Conservation (phyloP, 768 basidiomycete genomes). For the Calocera cornea region DNA sequence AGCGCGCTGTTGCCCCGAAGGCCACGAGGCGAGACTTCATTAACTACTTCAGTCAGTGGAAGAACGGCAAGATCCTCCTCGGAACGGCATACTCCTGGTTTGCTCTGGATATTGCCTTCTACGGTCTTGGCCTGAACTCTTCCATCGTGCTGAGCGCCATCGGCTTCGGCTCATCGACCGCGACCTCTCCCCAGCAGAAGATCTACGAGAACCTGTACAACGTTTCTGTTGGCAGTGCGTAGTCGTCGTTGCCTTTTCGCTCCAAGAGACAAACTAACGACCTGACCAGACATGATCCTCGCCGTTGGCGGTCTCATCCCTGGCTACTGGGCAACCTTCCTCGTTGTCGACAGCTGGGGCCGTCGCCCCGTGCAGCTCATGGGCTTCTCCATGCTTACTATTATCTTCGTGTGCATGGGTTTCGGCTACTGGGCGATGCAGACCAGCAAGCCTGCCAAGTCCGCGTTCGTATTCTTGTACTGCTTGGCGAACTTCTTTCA, state of each 20-base stretch:
- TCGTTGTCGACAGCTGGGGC: slow-evolving; percentile 39
- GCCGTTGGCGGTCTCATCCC: slow-evolving; percentile 21
- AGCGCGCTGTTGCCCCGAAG: slow-evolving; percentile 54
- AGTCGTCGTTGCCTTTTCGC: no score
- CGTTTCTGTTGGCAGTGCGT: slow-evolving; percentile 50
- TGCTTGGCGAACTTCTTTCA: slow-evolving; percentile 21
- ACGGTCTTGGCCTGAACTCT: slow-evolving; percentile 77
- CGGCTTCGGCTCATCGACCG: slow-evolving; percentile 42
- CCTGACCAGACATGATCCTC: slow-evolving; percentile 11
- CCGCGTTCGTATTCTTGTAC: slow-evolving; percentile 19
- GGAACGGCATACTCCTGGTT: slow-evolving; percentile 80
- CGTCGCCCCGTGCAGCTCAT: slow-evolving; percentile 48
- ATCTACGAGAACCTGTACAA: slow-evolving; percentile 51
- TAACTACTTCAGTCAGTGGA: slow-evolving; percentile 48
- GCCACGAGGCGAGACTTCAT: slow-evolving; percentile 56
- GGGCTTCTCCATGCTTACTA: slow-evolving; percentile 15
- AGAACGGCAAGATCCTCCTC: slow-evolving; percentile 66
- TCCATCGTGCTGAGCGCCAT: slow-evolving; percentile 61
- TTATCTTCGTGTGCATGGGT: slow-evolving; percentile 19
- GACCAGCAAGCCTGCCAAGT: slow-evolving; percentile 9
- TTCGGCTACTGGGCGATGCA: slow-evolving; percentile 17
- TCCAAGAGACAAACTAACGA: not conserved
- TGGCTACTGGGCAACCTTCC: slow-evolving; percentile 21
- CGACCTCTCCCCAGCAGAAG: slow-evolving; percentile 17
- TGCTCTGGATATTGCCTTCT: slow-evolving; percentile 78